Conservation (phyloP, 306 rosid species). For the Prunus fruticosa region DNA sequence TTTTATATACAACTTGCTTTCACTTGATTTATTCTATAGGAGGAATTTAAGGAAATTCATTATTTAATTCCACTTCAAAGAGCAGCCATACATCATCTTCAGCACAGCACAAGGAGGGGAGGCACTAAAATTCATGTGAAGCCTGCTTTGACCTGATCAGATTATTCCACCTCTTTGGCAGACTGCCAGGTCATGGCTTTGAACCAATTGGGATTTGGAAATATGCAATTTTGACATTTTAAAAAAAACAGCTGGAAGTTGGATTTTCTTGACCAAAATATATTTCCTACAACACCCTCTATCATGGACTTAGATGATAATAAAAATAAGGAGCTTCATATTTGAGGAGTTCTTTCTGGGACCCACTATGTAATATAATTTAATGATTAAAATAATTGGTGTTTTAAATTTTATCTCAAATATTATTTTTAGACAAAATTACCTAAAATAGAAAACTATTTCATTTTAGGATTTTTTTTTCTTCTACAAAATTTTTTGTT, state of each 20-base stretch:
- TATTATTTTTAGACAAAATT: too few relatives aligned
- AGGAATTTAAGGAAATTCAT: neutral
- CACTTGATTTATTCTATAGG: neutral
- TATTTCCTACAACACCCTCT: too few relatives aligned
- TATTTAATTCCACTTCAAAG: neutral
- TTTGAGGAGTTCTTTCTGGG: too few relatives aligned
- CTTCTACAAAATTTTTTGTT: too few relatives aligned
- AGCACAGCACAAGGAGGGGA: neutral
- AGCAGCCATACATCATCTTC: slow-evolving; percentile 1
- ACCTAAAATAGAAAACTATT: too few relatives aligned
- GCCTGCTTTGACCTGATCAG: neutral
- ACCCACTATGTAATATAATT: too few relatives aligned
- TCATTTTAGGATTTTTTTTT: too few relatives aligned
- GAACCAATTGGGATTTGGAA: neutral
- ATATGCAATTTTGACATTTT: neutral
- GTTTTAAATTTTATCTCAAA: too few relatives aligned
- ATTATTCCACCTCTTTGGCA: too few relatives aligned
- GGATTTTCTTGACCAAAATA: neutral
- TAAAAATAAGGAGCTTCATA: too few relatives aligned
- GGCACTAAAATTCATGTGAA: neutral
- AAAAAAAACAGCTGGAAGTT: neutral
- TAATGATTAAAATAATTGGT: too few relatives aligned
- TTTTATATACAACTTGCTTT: neutral
- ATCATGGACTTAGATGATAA: too few relatives aligned
- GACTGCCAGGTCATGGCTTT: neutral